Evolutionary conservation across 495 filamentous ascomycete genomes (phyloP), one percentile per base, ranked within the genome.

Genomic region (Penicillium verhagenii): DNA sequence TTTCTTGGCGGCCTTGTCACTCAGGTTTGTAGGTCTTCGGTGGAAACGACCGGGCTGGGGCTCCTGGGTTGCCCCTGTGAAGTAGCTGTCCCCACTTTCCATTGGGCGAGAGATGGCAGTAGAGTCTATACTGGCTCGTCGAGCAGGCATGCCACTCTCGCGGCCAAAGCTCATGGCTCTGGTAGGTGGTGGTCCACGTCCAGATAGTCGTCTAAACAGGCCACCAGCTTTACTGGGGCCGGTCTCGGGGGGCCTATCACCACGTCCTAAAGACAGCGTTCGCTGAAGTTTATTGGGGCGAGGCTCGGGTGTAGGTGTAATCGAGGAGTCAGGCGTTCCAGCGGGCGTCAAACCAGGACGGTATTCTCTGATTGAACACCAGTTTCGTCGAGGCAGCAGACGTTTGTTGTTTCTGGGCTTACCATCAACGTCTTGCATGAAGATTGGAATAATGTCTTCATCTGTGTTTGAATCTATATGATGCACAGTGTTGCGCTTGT

Each of bases 361-460:
- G 64, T 93, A 96, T 61, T 85, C 76, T 25, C 88, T 81, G 56
- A 97, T 92, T 6, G 89, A 88, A 70, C 91, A 96, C 89, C 91
- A 97, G 62, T 97, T 97, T 25, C 92, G 82, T 35, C 95, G 85
- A 24, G 92, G 92, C 11, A 98, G 79, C n/a, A 98, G 74, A 51
- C 84, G 82, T 60, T 91, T 93, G 71, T 98, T 98, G 64, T 95
- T 96, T 56, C 94, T 83, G 10, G 83, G 76, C 64, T 91, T 92
- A 40, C 89, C 89, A 61, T 96, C 91, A 2, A 96, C 90, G 63
- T 96, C 94, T 46, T 88, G 84, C 0, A 76, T 79, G 69, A 98
- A 98, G 49, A 97, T 84, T 1, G 94, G 91, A 48, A 96, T 91
- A 88, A 97, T 93, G 64, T 92, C 85, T 70, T 98, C 94, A 53